These are phyloP conservation scores for Colletotrichum ledebouriae DNA, from an alignment of 2,329 filamentous ascomycete species.

Conservation along the genomic window DNA sequence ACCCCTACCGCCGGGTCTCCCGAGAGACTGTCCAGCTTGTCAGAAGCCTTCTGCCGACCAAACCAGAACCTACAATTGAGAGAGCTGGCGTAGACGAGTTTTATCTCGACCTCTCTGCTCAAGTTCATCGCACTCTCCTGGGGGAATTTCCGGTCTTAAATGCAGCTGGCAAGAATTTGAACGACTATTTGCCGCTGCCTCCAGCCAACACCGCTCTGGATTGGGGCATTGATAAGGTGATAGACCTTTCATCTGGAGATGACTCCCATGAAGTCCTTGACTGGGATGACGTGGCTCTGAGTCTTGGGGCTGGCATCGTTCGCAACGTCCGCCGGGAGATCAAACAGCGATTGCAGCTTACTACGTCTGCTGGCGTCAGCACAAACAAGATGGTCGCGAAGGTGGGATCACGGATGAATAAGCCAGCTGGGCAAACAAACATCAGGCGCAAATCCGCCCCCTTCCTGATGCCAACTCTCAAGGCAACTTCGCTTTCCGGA, in stretches of 20 bases:
- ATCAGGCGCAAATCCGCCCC: not conserved
- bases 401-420: conserved; percentile 2
- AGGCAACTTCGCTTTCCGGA: not conserved
- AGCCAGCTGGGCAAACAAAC: not conserved
- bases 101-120: not conserved
- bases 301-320: not conserved
- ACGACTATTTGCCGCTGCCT: not conserved
- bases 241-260: accelerated
- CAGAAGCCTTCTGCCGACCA: not conserved
- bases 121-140: not conserved
- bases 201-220: not conserved
- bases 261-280: not conserved
- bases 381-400: conserved; percentile 2
- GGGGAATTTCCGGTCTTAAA: not conserved
- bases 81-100: not conserved
- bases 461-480: not conserved
- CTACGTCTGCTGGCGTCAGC: not conserved
- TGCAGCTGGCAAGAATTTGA: not conserved
- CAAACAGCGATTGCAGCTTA: not conserved
- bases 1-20: conserved; percentile 9
- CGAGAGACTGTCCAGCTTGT: not conserved
- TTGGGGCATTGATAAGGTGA: not conserved
- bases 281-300: not conserved
- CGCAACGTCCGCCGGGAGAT: not conserved
- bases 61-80: not conserved